Evolutionary conservation across 2,329 filamentous ascomycete species (phyloP).

Genomic region (Calonectria multiphialidica): DNA sequence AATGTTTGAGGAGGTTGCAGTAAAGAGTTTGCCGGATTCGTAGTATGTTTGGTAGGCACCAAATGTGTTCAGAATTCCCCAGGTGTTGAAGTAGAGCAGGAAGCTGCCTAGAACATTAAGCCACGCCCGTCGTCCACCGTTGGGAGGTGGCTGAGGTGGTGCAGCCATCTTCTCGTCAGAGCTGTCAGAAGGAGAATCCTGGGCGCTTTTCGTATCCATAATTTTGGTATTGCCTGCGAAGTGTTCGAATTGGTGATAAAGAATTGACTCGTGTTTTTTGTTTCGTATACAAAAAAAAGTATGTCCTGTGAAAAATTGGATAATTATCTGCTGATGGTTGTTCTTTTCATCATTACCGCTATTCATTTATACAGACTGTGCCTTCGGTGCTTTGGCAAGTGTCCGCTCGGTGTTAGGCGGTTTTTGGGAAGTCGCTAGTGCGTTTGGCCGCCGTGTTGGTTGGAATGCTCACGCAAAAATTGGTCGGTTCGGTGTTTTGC

Average conservation of each 20-base stretch:
- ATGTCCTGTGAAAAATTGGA: background rate
- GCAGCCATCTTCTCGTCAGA: background rate
- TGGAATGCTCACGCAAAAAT: background rate
- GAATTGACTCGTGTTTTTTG: too few species aligned
- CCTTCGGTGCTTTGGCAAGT: background rate
- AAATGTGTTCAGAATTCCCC: background rate
- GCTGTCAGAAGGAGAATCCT: background rate
- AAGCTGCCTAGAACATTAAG: background rate
- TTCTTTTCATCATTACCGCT: background rate
- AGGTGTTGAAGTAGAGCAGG: constrained; percentile 1
- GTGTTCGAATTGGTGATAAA: too few species aligned
- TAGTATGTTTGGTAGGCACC: background rate
- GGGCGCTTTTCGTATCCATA: background rate
- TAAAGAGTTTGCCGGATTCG: background rate
- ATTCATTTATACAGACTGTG: background rate
- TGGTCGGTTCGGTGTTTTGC: background rate
- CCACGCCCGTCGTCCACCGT: background rate
- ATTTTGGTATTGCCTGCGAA: background rate
- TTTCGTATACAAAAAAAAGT: too few species aligned
- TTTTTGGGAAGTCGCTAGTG: background rate
- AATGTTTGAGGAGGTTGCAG: constrained; percentile 45
- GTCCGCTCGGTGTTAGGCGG: background rate
- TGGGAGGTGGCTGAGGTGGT: background rate
- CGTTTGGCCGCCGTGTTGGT: background rate
- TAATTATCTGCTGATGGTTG: background rate